A percentile compares a stretch with the other conserved stretches of the same genome.
These are phyloP conservation scores for Calamus simplicifolius DNA, from an alignment of 176 grass and related monocot genomes.

Conservation along the genomic window DNA sequence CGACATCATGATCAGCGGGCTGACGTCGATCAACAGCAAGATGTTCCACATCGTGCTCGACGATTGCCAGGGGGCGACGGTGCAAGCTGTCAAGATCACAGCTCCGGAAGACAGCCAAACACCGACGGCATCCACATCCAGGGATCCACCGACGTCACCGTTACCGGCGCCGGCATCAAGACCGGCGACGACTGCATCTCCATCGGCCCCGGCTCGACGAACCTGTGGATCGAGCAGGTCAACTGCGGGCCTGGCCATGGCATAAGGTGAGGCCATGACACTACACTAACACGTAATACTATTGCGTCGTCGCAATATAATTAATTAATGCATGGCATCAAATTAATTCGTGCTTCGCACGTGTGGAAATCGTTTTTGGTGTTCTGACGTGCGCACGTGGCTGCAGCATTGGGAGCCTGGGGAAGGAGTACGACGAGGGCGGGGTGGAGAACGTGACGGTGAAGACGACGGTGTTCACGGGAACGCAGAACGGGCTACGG, in stretches of 20 bases:
- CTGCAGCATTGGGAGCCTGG: slow-evolving; percentile 59
- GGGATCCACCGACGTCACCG: slow-evolving; percentile 50
- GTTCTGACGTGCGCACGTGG: neutral
- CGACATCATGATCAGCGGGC: slow-evolving; percentile 52
- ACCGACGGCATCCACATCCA: slow-evolving; percentile 90
- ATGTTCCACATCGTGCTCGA: slow-evolving; percentile 78
- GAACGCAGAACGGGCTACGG: slow-evolving; percentile 58
- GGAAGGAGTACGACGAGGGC: slow-evolving; percentile 33
- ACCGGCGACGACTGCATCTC: slow-evolving; percentile 98
- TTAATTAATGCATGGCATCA: no score
- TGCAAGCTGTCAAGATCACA: slow-evolving; percentile 44
- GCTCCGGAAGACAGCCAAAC: slow-evolving; percentile 71
- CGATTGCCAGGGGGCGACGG: slow-evolving; percentile 34
- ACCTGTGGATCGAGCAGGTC: slow-evolving; percentile 88
- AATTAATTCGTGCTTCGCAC: no score
- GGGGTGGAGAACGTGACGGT: slow-evolving; percentile 77
- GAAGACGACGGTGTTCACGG: slow-evolving; percentile 70
- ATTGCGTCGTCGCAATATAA: no score
- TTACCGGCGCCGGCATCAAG: slow-evolving; percentile 42
- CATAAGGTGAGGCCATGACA: slow-evolving; percentile 51
- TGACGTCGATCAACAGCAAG: slow-evolving; percentile 61
- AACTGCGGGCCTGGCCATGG: slow-evolving; percentile 83
- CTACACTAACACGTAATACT: neutral
- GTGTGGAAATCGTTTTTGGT: no score
- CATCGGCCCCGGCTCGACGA: slow-evolving; percentile 53